phyloP scores from a whole-genome alignment of 1,284 basidiomycete genomes.

The Cystobasidiaceae sp. region DNA sequence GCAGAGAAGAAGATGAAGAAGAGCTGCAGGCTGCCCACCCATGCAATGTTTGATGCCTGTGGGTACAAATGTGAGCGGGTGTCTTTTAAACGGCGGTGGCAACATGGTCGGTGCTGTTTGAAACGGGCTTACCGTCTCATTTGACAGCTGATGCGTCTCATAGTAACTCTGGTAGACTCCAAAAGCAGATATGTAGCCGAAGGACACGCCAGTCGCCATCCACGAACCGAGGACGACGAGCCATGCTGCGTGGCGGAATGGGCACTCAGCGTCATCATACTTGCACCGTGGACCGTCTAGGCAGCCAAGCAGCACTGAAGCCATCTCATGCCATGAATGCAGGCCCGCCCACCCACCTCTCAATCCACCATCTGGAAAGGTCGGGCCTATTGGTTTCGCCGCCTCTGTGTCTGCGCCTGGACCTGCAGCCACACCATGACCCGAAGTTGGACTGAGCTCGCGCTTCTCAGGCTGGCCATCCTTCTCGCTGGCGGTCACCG shows the following conservation, averaged over 20 bases:
- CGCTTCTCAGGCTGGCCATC: too few species aligned
- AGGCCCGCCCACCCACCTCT: slow-evolving; percentile 1
- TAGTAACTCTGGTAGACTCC: slow-evolving; percentile 27
- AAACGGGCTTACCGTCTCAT: background rate
- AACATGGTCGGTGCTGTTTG: background rate
- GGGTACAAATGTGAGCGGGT: background rate
- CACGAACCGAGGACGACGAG: slow-evolving; percentile 4
- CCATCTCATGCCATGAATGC: background rate
- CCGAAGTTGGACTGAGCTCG: too few species aligned
- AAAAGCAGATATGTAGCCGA: slow-evolving; percentile 27
- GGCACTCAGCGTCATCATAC: too few species aligned
- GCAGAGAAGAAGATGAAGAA: slow-evolving; percentile 27
- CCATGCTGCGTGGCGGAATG: background rate
- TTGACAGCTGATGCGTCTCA: slow-evolving; percentile 16
- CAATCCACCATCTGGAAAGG: slow-evolving; percentile 24
- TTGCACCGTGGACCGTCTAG: background rate
- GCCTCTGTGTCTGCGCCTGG: too few species aligned
- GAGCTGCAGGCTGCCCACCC: slow-evolving; percentile 21
- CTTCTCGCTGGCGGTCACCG: too few species aligned
- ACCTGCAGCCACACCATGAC: too few species aligned
- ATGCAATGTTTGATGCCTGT: slow-evolving; percentile 19
- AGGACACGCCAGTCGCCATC: slow-evolving; percentile 4
- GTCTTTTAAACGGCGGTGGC: background rate
- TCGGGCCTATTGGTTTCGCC: background rate
- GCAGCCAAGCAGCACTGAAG: background rate